phyloP scores from a whole-genome alignment of 495 filamentous ascomycete species.

The Thermothielavioides terrestris region DNA sequence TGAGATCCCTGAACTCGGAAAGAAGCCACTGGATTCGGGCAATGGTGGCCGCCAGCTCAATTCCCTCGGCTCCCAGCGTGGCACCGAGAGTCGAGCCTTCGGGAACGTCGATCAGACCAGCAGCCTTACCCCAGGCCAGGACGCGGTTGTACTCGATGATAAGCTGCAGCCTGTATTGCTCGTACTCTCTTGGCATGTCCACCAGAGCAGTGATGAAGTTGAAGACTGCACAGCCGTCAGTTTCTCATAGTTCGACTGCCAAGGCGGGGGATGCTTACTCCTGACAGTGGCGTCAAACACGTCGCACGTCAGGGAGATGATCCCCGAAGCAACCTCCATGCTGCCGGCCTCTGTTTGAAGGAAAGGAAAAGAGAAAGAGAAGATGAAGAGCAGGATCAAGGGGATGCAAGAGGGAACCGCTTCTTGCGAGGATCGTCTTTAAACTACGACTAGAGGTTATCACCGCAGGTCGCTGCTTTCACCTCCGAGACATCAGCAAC shows the following conservation, averaged over 20 bases:
- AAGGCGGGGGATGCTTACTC: too few relatives aligned
- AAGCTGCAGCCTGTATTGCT: constrained; percentile 26
- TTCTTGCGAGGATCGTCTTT: too few relatives aligned
- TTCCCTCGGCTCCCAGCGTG: constrained; percentile 20
- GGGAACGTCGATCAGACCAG: constrained; percentile 22
- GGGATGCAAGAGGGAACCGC: too few relatives aligned
- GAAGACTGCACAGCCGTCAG: constrained; percentile 14
- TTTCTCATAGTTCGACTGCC: too few relatives aligned
- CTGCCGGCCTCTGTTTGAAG: neutral
- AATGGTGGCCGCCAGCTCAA: constrained; percentile 22
- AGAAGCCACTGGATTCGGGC: constrained; percentile 27
- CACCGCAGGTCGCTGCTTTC: too few relatives aligned
- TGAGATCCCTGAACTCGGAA: constrained; percentile 25
- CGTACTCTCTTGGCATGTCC: constrained; percentile 26
- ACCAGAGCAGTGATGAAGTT: constrained; percentile 26
- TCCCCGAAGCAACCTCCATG: constrained; percentile 20
- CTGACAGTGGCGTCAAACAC: constrained; percentile 25
- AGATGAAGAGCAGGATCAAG: neutral
- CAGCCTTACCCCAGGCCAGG: constrained; percentile 27
- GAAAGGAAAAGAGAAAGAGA: neutral
- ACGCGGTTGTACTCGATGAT: constrained; percentile 31
- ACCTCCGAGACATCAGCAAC: too few relatives aligned
- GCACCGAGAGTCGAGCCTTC: constrained; percentile 18
- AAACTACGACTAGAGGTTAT: too few relatives aligned
- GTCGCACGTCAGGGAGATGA: constrained; percentile 24